Evolutionary conservation across 176 grass and related monocot genomes (phyloP), one percentile per base, ranked within the genome.

Genomic region (Canna indica): DNA sequence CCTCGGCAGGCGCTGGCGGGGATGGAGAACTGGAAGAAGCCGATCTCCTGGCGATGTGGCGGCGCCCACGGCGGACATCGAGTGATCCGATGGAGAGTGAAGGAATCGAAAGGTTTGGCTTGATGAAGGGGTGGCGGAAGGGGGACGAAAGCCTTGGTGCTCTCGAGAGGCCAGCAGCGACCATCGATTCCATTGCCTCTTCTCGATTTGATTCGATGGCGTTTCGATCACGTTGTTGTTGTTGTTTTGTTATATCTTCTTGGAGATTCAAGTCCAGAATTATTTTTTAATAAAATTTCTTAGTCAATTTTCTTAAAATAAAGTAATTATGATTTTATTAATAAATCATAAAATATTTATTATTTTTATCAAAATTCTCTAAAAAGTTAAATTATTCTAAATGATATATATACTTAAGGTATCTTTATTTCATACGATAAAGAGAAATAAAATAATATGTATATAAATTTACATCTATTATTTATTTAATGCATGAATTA

Each of bases 1-100:
- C 73, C 47, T 79, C 79, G 26, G 81, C 68, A 32, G 76, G 59
- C 59, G 81, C 76, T 41, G 79, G 79, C 10, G 76, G 47, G 27
- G 39, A 68, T 68, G 64, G 63, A 56, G 47, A n/a, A 22, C 12
- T 68, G 29, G 75, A 68, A 10, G 59, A 75, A n/a, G 63, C 63
- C 20, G 18, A 13, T 66, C 63, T 66, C 63, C 63, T 25, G 63
- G 63, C 35, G 22, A 34, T 66, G 7, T 34, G 63, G 20, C 17
- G 59, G 10, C 39, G 9, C 34, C 35, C 34, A 10, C 7, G 73
- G 29, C 17, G 41, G 36, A 63, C 27, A 16, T 31, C 20, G 12
- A 24, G 13, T 26, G 60, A 75, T 16, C 25, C 2, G 60, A 26
- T 1, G 36, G 5, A n/a, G 34, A 13, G 16, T 7, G 36, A 34